Evolutionary conservation across 1,284 basidiomycete genomes (phyloP), one percentile per base, ranked within the genome.

Genomic region (Sanghuangporus weigelae): DNA sequence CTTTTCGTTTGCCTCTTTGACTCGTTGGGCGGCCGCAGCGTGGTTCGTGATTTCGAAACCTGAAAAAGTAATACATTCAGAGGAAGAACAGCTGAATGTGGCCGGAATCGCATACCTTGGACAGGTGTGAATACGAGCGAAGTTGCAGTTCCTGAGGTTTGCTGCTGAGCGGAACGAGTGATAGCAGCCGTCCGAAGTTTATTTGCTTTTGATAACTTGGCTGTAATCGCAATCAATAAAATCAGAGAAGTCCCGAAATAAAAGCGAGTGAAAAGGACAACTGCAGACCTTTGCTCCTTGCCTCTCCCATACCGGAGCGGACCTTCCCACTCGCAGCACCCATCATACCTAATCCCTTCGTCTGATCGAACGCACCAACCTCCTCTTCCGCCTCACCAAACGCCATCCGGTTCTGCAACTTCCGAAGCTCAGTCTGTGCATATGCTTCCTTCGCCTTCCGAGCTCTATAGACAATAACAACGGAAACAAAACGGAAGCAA

Each of bases 371-470:
- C 21, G 95, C 93, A 44, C 94, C 95, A 23, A 95, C 90, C 76
- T 99, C 97, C 71, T 96, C 90, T 74, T 99, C 97, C 1, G 89
- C 90, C 76, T 96, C 90, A 61, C 97, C 97, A 71, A 99, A 99
- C 67, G 84, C 88, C 88, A 99, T 90, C 55, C 97, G 86, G 76
- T 99, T 99, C 77, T 98, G 95, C 69, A 97, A 81, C 78, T 99
- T 99, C 68, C 94, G 88, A 56, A 99, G 79, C 76, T 99, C 97
- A 2, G 97, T 98, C 77, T 95, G 92, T 3, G 95, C 96, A 72
- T 96, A 95, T 5, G 93, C 92, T 76, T 99, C 97, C 73, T 99
- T 99, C 23, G 95, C 91, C 74, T 97, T 97, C 55, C 97, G 87
- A 1, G 96, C 97, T 10, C 95, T 95, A 68, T 62, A 40, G 53